These are phyloP conservation scores for barrel medic (Medicago truncatula) DNA, from an alignment of 306 rosid species.

Conservation along the genomic window MtrunA17r5.0-ANR NC_053045.1:58418001-58418500, in stretches of 20 bases:
- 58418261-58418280: too few relatives aligned
- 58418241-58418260: too few relatives aligned
- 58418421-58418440: slow-evolving; percentile 88
- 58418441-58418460: slow-evolving; percentile 97
- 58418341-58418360: background rate
- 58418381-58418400: slow-evolving; percentile 14
- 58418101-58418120: slow-evolving; percentile 40
- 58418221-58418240: too few relatives aligned
- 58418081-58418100: slow-evolving; percentile 93
- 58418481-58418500: slow-evolving; percentile 99
- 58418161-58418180: slow-evolving; percentile 13
- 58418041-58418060: slow-evolving; percentile 99
- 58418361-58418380: slow-evolving; percentile 30
- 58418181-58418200: background rate
- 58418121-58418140: slow-evolving; percentile 17
- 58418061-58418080: slow-evolving; percentile 99
- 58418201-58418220: background rate
- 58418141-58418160: slow-evolving; percentile 33
- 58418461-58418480: slow-evolving; percentile 98
- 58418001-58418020: slow-evolving; percentile 86
- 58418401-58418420: slow-evolving; percentile 38
- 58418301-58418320: too few relatives aligned
- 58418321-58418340: too few relatives aligned
- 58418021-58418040: slow-evolving; percentile 98
- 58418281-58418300: too few relatives aligned